Percentiles rank a stretch among this genome's conserved stretches.
phyloP scores from a whole-genome alignment of 768 basidiomycete genomes.

The Mycena galericulata region DNA sequence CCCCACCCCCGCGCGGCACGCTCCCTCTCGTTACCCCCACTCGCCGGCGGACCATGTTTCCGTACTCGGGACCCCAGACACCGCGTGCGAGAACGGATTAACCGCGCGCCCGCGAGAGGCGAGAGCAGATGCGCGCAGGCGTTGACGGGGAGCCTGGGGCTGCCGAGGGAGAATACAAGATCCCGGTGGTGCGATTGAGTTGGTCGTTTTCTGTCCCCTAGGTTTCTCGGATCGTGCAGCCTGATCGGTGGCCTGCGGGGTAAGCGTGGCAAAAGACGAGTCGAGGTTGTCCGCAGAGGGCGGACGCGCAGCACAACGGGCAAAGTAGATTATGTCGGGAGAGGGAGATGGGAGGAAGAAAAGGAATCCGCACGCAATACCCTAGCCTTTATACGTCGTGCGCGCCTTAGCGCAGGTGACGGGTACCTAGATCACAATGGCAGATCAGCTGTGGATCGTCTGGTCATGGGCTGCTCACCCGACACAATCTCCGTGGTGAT shows the following conservation, averaged over 20 bases:
- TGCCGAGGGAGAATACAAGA: background rate
- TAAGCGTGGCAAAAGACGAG: background rate
- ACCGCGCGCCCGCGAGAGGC: background rate
- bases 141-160: background rate
- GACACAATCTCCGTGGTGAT: conserved; percentile 31
- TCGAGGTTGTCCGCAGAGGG: background rate
- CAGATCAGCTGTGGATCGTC: conserved; percentile 28
- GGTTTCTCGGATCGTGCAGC: background rate
- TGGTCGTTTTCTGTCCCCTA: background rate
- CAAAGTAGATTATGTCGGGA: background rate
- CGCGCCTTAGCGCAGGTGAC: conserved; percentile 32
- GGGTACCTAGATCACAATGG: conserved; percentile 31
- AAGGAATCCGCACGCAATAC: conserved; percentile 4
- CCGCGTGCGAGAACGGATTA: conserved; percentile 21
- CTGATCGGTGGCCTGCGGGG: conserved; percentile 6
- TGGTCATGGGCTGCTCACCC: conserved; percentile 29
- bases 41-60: background rate
- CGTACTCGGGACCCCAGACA: conserved; percentile 11
- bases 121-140: background rate
- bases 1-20: background rate
- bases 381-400: conserved; percentile 25
- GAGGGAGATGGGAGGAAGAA: conserved; percentile 10
- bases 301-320: background rate
- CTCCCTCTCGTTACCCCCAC: background rate
- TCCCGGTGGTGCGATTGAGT: conserved; percentile 2